Evolutionary conservation across 75 land plant genomes (phyloP).

Genomic region (Selaginella moellendorffii): DNA sequence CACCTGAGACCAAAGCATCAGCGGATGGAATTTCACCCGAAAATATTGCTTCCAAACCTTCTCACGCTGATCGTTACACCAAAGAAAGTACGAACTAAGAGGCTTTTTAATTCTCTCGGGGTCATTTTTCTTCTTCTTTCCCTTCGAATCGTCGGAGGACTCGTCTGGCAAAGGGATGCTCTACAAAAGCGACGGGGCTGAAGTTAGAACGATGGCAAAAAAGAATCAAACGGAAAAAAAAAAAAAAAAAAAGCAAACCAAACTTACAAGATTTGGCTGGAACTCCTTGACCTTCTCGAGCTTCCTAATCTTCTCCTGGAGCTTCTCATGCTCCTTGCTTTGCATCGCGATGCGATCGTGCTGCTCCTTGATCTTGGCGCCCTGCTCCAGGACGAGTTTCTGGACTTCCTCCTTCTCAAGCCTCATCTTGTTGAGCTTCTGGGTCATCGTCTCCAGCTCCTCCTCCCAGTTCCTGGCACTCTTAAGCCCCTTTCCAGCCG

Average conservation of each 20-base stretch:
- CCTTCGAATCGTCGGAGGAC: slow-evolving; percentile 24
- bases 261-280: neutral
- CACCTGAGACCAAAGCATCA: slow-evolving; percentile 22
- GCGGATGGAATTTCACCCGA: slow-evolving; percentile 1
- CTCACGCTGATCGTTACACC: slow-evolving; percentile 85
- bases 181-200: too few relatives aligned
- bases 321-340: neutral
- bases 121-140: slow-evolving; percentile 34
- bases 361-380: neutral
- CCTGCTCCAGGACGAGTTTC: neutral
- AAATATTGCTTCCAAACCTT: slow-evolving; percentile 27
- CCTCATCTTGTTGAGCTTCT: neutral
- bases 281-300: neutral
- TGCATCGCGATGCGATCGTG: neutral
- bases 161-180: slow-evolving; percentile 23
- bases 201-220: too few relatives aligned
- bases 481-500: neutral
- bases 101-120: slow-evolving; percentile 45
- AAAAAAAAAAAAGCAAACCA: neutral
- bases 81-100: slow-evolving; percentile 43
- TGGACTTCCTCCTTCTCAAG: neutral
- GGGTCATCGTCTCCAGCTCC: neutral
- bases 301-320: neutral
- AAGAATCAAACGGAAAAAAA: too few relatives aligned
- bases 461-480: neutral